Evolutionary conservation across 306 rosid genomes (phyloP).

Genomic region (Pterocarpus santalinus): DNA sequence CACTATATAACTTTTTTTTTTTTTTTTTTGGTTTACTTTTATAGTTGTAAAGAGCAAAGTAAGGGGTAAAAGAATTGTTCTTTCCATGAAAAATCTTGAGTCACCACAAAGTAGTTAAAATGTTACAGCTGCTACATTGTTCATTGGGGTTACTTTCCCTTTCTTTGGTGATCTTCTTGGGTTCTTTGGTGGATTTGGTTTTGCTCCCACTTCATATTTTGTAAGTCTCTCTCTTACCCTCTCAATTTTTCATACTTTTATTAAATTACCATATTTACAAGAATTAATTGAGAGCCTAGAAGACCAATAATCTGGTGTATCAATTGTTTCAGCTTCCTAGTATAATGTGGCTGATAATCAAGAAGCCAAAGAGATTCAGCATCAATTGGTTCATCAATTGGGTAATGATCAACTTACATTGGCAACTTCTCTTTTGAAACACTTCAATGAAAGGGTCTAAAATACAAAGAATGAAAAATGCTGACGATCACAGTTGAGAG

Average conservation of each 20-base stretch:
- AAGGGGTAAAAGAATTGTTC: background rate
- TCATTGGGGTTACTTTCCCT: constrained; percentile 84
- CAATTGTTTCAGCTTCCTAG: constrained; percentile 78
- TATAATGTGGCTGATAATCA: constrained; percentile 87
- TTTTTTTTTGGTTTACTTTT: too few species aligned
- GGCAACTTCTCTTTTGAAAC: constrained; percentile 21
- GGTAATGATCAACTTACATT: constrained; percentile 58
- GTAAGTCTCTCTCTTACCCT: constrained; percentile 52
- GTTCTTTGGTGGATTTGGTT: constrained; percentile 96
- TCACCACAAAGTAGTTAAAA: constrained; percentile 19
- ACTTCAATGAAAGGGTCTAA: background rate
- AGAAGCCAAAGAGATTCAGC: constrained; percentile 89
- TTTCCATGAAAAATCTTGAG: background rate
- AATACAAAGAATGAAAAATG: background rate
- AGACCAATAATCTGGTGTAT: constrained; percentile 20
- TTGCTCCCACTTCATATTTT: constrained; percentile 88
- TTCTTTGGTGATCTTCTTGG: constrained; percentile 98
- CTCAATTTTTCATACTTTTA: background rate
- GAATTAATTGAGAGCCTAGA: constrained; percentile 6
- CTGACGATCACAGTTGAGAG: background rate
- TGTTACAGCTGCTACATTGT: constrained; percentile 76
- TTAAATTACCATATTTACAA: constrained; percentile 14
- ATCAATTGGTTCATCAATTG: constrained; percentile 86
- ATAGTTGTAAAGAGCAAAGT: background rate
- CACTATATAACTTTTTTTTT: background rate